phyloP scores from a whole-genome alignment of 306 rosid genomes.

The Adenanthera pavonina region DNA sequence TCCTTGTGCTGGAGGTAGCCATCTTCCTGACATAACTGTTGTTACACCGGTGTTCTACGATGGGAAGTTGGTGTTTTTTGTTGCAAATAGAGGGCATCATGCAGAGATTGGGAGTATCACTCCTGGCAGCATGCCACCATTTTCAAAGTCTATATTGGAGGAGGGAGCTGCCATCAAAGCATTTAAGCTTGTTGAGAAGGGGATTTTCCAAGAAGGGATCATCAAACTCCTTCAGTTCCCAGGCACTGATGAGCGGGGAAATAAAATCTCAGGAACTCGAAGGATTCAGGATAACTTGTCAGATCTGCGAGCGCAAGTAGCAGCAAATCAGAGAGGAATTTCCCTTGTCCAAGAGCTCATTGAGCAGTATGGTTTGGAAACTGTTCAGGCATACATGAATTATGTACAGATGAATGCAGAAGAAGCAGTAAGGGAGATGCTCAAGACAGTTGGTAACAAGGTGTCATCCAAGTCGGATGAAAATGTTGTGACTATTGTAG shows the following conservation, averaged over 20 bases:
- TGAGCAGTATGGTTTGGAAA: conserved; percentile 80
- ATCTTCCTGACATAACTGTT: conserved; percentile 96
- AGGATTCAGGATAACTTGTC: conserved; percentile 92
- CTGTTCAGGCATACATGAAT: conserved; percentile 94
- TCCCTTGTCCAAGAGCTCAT: conserved; percentile 62
- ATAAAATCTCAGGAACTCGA: conserved; percentile 79
- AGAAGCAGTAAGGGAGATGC: conserved; percentile 94
- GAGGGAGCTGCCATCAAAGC: conserved; percentile 94
- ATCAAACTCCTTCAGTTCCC: conserved; percentile 73
- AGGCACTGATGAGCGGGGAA: conserved; percentile 45
- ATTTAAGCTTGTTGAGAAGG: conserved; percentile 87
- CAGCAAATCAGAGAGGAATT: conserved; percentile 95
- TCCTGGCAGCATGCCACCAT: conserved; percentile 98
- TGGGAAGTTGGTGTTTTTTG: conserved; percentile 79
- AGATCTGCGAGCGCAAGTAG: conserved; percentile 92
- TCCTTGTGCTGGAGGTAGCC: conserved; percentile 98
- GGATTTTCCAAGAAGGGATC: conserved; percentile 80
- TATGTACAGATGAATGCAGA: conserved; percentile 90
- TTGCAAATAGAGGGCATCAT: conserved; percentile 94
- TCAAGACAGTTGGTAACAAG: conserved; percentile 59
- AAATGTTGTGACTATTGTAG: conserved; percentile 52
- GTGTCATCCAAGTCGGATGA: background rate
- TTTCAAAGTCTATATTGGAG: conserved; percentile 89
- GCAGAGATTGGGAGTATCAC: conserved; percentile 94
- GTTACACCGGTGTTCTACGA: conserved; percentile 82